These are phyloP conservation scores for Heterobasidion irregulare DNA, from an alignment of 1,284 basidiomycete genomes.

Conservation along the genomic window DNA sequence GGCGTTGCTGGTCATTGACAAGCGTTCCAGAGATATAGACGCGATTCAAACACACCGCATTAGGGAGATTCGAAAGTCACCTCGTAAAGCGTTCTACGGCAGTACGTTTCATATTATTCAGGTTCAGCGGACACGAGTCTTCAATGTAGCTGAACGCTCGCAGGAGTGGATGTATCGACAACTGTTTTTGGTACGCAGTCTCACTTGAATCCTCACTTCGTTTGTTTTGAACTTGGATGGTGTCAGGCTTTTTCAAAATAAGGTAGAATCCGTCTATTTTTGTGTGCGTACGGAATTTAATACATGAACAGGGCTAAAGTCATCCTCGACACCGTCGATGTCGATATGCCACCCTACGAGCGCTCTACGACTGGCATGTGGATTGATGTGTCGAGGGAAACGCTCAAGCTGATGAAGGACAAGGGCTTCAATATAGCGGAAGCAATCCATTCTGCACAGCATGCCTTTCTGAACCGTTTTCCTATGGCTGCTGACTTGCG, in stretches of 20 bases:
- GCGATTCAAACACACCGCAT: conserved; percentile 76
- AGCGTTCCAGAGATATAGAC: conserved; percentile 56
- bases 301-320: background rate
- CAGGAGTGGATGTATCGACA: conserved; percentile 63
- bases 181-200: conserved; percentile 63
- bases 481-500: conserved; percentile 63
- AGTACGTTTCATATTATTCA: conserved; percentile 30
- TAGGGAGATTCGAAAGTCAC: conserved; percentile 54
- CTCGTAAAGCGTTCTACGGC: conserved; percentile 65
- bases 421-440: conserved; percentile 62
- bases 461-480: conserved; percentile 79
- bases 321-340: conserved; percentile 11
- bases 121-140: background rate
- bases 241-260: conserved; percentile 28
- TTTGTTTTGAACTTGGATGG: conserved; percentile 3
- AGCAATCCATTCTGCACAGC: conserved; percentile 81
- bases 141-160: background rate
- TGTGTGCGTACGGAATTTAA: background rate
- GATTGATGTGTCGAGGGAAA: conserved; percentile 68
- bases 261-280: conserved; percentile 29
- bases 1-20: background rate
- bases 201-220: conserved; percentile 20
- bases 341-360: conserved; percentile 77
- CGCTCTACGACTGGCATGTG: conserved; percentile 76
- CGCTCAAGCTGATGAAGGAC: conserved; percentile 43